These are phyloP conservation scores for Diaporthe longicolla DNA, from an alignment of 2,329 filamentous ascomycete genomes.

Conservation along the genomic window DNA sequence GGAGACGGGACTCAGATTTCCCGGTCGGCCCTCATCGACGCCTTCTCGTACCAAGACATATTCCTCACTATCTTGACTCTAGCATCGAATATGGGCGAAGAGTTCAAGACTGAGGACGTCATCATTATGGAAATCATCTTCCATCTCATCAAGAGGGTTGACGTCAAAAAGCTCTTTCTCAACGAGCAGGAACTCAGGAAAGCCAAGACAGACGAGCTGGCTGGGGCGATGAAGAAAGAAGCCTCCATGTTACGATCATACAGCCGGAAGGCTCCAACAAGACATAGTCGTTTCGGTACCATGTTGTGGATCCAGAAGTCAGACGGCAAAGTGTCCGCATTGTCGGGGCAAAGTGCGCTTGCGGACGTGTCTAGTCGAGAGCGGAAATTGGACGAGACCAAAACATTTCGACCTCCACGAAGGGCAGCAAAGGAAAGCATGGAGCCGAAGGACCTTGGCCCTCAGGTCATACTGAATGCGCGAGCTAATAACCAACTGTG, in stretches of 20 bases:
- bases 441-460: constrained; percentile 82
- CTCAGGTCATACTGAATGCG: constrained; percentile 76
- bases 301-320: constrained; percentile 97
- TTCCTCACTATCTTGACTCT: constrained; percentile 88
- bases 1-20: constrained; percentile 93
- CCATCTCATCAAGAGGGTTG: constrained; percentile 90
- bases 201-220: constrained; percentile 80
- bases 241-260: constrained; percentile 84
- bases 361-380: constrained; percentile 80
- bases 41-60: constrained; percentile 91
- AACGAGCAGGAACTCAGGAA: constrained; percentile 79
- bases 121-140: constrained; percentile 93
- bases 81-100: constrained; percentile 92
- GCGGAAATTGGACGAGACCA: constrained; percentile 90
- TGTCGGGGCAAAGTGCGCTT: constrained; percentile 90
- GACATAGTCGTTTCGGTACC: constrained; percentile 94
- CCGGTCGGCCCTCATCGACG: constrained; percentile 87
- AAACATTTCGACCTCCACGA: constrained; percentile 89
- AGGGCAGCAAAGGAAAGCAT: constrained; percentile 72
- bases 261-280: constrained; percentile 82
- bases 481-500: constrained; percentile 83
- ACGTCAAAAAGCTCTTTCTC: constrained; percentile 88
- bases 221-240: constrained; percentile 83
- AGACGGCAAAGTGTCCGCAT: constrained; percentile 84
- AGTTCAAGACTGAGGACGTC: constrained; percentile 91